A percentile compares a stretch with the other conserved stretches of the same genome.
Evolutionary conservation across 208 protist species (phyloP).

Genomic region (Leishmania martiniquensis): DNA sequence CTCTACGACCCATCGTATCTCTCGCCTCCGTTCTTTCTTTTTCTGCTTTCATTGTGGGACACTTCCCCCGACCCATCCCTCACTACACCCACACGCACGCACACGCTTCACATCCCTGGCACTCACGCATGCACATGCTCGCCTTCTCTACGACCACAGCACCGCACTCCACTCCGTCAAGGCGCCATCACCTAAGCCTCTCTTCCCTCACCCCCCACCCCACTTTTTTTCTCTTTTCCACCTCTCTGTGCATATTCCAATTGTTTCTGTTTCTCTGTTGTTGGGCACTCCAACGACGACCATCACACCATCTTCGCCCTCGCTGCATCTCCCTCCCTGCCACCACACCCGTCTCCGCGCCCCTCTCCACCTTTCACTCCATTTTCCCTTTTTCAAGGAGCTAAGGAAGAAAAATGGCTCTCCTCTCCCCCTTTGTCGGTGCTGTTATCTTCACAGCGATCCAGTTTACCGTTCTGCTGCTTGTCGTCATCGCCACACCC

Average conservation of each 20-base stretch:
- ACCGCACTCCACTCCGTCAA: neutral
- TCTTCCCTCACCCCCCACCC: neutral
- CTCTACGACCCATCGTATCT: too few relatives aligned
- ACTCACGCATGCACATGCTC: neutral
- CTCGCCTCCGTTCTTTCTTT: too few relatives aligned
- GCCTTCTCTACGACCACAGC: neutral
- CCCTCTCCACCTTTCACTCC: neutral
- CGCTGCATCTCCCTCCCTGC: neutral
- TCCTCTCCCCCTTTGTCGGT: slow-evolving; percentile 22
- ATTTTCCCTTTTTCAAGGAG: too few relatives aligned
- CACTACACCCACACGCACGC: neutral
- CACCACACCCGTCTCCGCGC: neutral
- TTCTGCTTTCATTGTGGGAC: too few relatives aligned
- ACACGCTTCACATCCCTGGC: neutral
- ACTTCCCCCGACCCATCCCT: too few relatives aligned
- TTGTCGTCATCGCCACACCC: slow-evolving; percentile 28
- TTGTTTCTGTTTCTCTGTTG: too few relatives aligned
- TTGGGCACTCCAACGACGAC: neutral
- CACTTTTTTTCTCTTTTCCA: neutral
- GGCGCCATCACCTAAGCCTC: neutral
- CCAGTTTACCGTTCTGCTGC: slow-evolving; percentile 34
- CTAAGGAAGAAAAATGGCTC: slow-evolving; percentile 26
- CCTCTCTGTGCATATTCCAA: too few relatives aligned
- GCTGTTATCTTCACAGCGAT: slow-evolving; percentile 35
- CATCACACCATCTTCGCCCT: neutral